Percentiles rank a stretch among this genome's conserved stretches.
Evolutionary conservation across 2,329 filamentous ascomycete species (phyloP).

Genomic region (Aspergillus caelatus): DNA sequence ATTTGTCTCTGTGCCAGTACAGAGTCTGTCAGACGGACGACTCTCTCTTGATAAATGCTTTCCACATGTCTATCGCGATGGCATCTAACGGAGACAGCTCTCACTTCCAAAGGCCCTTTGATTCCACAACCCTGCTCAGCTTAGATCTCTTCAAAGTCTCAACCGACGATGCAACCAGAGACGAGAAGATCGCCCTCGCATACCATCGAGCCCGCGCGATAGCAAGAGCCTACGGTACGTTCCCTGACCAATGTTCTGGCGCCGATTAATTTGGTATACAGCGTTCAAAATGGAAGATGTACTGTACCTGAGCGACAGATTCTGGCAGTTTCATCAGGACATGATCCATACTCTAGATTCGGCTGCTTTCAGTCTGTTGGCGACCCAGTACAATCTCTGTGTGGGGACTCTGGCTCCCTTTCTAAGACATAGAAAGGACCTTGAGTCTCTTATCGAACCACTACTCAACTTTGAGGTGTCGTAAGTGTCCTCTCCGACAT

Average conservation of each 20-base stretch:
- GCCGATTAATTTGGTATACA: not conserved
- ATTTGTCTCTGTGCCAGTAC: no score
- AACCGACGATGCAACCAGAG: not conserved
- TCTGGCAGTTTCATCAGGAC: slow-evolving; percentile 8
- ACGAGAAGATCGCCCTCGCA: slow-evolving; percentile 2
- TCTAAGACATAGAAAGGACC: slow-evolving; percentile 15
- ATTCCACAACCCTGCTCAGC: not conserved
- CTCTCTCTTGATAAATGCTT: no score
- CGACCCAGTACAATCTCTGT: slow-evolving; percentile 24
- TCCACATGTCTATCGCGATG: no score
- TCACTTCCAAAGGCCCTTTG: not conserved
- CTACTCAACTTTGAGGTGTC: slow-evolving; percentile 24
- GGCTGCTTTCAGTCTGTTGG: slow-evolving; percentile 14
- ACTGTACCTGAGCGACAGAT: slow-evolving; percentile 3
- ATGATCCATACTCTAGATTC: slow-evolving; percentile 1
- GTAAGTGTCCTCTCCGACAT: slow-evolving; percentile 10
- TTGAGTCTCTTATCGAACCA: slow-evolving; percentile 19
- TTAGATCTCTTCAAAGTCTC: not conserved
- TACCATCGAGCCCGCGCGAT: slow-evolving; percentile 13
- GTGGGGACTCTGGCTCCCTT: slow-evolving; percentile 24
- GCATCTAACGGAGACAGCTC: no score
- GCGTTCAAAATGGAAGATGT: slow-evolving; percentile 7
- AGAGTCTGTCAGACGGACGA: no score
- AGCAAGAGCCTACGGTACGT: slow-evolving; percentile 5
- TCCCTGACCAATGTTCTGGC: accelerated